Conservation (phyloP, 495 filamentous ascomycete genomes). For the Hypoxylon crocopeplum region DNA sequence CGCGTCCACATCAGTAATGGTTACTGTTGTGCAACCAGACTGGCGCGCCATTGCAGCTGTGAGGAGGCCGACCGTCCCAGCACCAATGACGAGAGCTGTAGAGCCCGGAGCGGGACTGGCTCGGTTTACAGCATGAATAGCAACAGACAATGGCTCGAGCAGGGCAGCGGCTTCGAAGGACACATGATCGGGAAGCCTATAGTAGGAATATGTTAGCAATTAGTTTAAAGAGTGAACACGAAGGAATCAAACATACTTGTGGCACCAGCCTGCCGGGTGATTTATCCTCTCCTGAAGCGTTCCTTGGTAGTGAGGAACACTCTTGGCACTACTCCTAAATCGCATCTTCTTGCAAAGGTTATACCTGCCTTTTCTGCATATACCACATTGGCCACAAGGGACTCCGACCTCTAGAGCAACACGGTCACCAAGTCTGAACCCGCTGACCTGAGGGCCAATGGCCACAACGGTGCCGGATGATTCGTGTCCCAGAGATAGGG, state of each 20-base stretch:
- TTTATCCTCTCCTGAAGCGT: conserved; percentile 91
- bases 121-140: conserved; percentile 80
- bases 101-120: conserved; percentile 57
- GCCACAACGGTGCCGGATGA: conserved; percentile 74
- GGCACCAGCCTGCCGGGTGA: conserved; percentile 80
- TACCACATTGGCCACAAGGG: conserved; percentile 76
- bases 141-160: conserved; percentile 85
- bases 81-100: conserved; percentile 80
- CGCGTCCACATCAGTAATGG: conserved; percentile 84
- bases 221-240: not conserved
- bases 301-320: conserved; percentile 83
- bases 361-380: conserved; percentile 79
- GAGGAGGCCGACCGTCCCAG: conserved; percentile 84
- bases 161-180: conserved; percentile 80
- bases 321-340: conserved; percentile 85
- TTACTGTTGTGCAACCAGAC: conserved; percentile 69
- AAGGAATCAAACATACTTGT: conserved; percentile 63
- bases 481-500: conserved; percentile 81
- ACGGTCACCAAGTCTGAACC: conserved; percentile 72
- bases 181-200: conserved; percentile 71
- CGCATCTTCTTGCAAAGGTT: conserved; percentile 86
- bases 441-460: conserved; percentile 61
- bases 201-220: conserved; percentile 40
- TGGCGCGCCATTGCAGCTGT: conserved; percentile 74
- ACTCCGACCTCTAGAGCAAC: conserved; percentile 87